Conservation (phyloP, 352 stramenopile genomes). For the Peronospora belbahrii region DNA sequence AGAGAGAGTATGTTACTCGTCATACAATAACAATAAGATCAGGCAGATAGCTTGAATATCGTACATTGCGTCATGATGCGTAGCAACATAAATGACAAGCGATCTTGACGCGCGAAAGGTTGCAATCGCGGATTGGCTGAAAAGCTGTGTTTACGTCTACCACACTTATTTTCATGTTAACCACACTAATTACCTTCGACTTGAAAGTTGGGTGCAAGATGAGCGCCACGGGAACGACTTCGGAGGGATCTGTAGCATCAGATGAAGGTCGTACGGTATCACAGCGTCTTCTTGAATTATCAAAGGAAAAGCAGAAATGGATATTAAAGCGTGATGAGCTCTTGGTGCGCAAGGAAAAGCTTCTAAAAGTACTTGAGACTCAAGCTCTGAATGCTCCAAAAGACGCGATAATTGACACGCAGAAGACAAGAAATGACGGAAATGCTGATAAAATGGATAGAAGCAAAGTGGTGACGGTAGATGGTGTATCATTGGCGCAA, state of each 20-base stretch:
- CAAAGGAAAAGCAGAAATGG: slow-evolving; percentile 16
- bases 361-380: slow-evolving; percentile 26
- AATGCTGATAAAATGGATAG: neutral
- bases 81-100: no score
- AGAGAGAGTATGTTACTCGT: no score
- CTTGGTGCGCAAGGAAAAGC: slow-evolving; percentile 19
- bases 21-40: no score
- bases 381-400: slow-evolving; percentile 8
- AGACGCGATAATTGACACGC: neutral
- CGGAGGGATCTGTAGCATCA: neutral
- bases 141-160: neutral
- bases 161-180: slow-evolving; percentile 2
- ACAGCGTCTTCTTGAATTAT: slow-evolving; percentile 14
- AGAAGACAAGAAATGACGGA: slow-evolving; percentile 3
- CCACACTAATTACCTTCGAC: slow-evolving; percentile 4
- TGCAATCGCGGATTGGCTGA: slow-evolving; percentile 21
- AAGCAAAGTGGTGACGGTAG: neutral
- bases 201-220: slow-evolving; percentile 4
- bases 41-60: no score
- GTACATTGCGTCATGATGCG: no score
- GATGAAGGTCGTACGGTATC: slow-evolving; percentile 8
- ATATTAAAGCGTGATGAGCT: slow-evolving; percentile 20
- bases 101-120: slow-evolving; percentile 26
- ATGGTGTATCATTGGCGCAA: neutral
- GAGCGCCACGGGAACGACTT: slow-evolving; percentile 1